A percentile compares a stretch with the other conserved stretches of the same genome.
phyloP scores from a whole-genome alignment of 345 rosid species.

The Microcos paniculata region DNA sequence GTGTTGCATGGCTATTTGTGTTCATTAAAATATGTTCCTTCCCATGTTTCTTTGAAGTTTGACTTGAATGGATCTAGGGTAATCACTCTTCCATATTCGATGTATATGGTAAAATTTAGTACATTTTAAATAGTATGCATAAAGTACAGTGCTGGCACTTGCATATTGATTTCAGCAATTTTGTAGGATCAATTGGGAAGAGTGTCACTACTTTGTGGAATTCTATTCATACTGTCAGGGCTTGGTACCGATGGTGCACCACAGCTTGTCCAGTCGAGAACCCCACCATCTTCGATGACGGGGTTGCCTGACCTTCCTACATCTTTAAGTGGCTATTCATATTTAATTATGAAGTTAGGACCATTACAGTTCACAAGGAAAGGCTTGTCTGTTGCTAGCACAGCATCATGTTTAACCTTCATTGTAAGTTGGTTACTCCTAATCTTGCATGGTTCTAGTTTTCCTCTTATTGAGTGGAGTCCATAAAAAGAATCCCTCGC shows the following conservation, averaged over 20 bases:
- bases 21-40: neutral
- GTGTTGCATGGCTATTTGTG: neutral
- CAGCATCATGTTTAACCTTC: conserved; percentile 90
- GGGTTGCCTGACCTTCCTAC: conserved; percentile 74
- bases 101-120: neutral
- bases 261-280: conserved; percentile 74
- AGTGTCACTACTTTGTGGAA: conserved; percentile 80
- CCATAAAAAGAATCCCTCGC: neutral
- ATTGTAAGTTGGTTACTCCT: conserved; percentile 48
- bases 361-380: conserved; percentile 88
- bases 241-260: conserved; percentile 89
- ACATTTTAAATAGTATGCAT: neutral
- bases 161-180: conserved; percentile 8
- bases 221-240: conserved; percentile 77
- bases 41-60: neutral
- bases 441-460: neutral
- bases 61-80: neutral
- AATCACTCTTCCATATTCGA: neutral
- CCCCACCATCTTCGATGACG: conserved; percentile 66
- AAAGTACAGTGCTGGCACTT: neutral
- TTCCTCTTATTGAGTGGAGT: neutral
- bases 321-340: conserved; percentile 73
- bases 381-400: conserved; percentile 94
- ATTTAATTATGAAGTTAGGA: conserved; percentile 76
- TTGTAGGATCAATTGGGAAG: conserved; percentile 91